phyloP scores from a whole-genome alignment of 345 rosid genomes.

The Populus simonii region DNA sequence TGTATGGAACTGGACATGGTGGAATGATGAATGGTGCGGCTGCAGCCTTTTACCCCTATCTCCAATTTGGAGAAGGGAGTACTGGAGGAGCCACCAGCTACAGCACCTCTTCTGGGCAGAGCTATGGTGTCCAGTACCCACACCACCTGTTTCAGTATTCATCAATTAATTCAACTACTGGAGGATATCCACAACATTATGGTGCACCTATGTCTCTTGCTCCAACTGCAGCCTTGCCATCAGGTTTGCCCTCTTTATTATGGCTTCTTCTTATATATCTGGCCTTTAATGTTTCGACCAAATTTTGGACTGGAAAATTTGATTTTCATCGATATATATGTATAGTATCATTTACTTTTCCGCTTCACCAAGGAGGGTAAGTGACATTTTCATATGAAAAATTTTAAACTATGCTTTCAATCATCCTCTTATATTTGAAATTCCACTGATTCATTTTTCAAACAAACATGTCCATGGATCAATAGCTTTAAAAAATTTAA shows the following conservation, averaged over 20 bases:
- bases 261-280: background rate
- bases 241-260: conserved; percentile 43
- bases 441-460: too few species aligned
- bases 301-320: background rate
- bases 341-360: background rate
- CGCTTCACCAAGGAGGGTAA: too few species aligned
- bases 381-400: background rate
- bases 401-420: too few species aligned
- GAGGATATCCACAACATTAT: conserved; percentile 65
- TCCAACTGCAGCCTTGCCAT: conserved; percentile 73
- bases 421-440: too few species aligned
- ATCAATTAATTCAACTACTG: conserved; percentile 40
- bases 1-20: conserved; percentile 67
- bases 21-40: conserved; percentile 55
- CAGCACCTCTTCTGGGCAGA: conserved; percentile 44
- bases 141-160: conserved; percentile 77
- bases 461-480: too few species aligned
- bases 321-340: background rate
- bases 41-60: conserved; percentile 74
- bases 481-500: too few species aligned
- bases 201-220: conserved; percentile 77
- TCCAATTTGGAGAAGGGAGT: conserved; percentile 71
- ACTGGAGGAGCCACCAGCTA: conserved; percentile 52
- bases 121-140: conserved; percentile 66
- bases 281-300: background rate